Evolutionary conservation across 139 green algal genomes (phyloP).

Genomic region (Chlamydomonas schloesseri): DNA sequence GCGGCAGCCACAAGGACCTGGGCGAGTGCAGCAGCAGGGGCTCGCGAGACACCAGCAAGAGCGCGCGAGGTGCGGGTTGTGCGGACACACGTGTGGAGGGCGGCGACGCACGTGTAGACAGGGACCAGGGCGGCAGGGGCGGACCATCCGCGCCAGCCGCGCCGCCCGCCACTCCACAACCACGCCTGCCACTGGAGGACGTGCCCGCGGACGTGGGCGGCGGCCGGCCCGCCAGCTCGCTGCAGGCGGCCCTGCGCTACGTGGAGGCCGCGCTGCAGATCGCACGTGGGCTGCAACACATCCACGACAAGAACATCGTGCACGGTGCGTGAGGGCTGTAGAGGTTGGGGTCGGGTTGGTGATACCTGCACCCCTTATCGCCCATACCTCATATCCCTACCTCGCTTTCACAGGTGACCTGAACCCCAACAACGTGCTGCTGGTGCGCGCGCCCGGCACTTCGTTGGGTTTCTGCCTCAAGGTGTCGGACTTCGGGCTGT

Average conservation of each 20-base stretch:
- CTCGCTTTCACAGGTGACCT: conserved; percentile 42
- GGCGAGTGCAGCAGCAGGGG: neutral
- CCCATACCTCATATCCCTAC: neutral
- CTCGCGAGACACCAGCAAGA: neutral
- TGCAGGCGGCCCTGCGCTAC: conserved; percentile 25
- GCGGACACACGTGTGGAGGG: neutral
- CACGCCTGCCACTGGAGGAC: neutral
- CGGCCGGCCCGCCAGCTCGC: neutral
- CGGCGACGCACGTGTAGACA: too few relatives aligned
- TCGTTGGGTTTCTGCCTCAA: conserved; percentile 35
- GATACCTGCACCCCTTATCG: too few relatives aligned
- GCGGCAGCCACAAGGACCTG: conserved; percentile 15
- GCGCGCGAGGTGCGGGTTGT: too few relatives aligned
- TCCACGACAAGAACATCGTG: conserved; percentile 61
- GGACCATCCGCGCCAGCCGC: neutral
- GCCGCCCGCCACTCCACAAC: too few relatives aligned
- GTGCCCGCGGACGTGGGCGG: neutral
- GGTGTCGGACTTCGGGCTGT: conserved; percentile 46
- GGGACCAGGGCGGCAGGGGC: too few relatives aligned
- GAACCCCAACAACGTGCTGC: conserved; percentile 51
- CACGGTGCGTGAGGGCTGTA: conserved; percentile 13
- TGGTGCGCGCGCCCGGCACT: conserved; percentile 2
- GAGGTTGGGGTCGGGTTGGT: neutral
- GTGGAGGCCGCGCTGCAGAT: conserved; percentile 47
- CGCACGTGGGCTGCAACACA: conserved; percentile 52